These are phyloP conservation scores for Cyberlindnera euphorbiiphila DNA, from an alignment of 805 yeast species.

Conservation along the genomic window DNA sequence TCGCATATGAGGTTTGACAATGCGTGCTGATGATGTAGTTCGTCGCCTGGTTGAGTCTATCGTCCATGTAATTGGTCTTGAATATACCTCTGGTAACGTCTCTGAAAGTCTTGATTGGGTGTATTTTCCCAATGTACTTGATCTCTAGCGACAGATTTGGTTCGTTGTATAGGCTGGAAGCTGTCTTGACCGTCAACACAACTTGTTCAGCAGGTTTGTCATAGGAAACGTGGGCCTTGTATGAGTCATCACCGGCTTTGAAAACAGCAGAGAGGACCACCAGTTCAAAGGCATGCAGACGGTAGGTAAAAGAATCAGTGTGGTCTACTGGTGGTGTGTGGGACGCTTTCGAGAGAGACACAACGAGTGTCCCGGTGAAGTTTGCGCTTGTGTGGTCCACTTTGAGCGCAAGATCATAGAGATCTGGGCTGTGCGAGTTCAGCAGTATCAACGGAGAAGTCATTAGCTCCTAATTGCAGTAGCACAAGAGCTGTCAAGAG, in stretches of 20 bases:
- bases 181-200: constrained; percentile 17
- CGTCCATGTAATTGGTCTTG: constrained; percentile 59
- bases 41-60: constrained; percentile 44
- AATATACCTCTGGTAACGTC: constrained; percentile 64
- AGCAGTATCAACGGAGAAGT: constrained; percentile 13
- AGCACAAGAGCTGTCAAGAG: too few species aligned
- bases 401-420: constrained; percentile 36
- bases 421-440: constrained; percentile 28
- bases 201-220: constrained; percentile 28
- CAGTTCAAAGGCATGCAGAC: constrained; percentile 35
- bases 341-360: constrained; percentile 27
- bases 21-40: constrained; percentile 64
- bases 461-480: background rate
- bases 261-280: constrained; percentile 23
- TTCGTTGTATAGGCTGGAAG: constrained; percentile 9
- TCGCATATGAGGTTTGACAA: constrained; percentile 64
- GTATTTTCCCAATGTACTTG: constrained; percentile 21
- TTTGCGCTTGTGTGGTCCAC: constrained; percentile 44
- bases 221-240: constrained; percentile 36
- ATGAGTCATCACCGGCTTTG: constrained; percentile 20
- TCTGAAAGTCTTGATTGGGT: constrained; percentile 34
- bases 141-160: constrained; percentile 9
- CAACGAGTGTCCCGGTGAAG: constrained; percentile 39
- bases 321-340: background rate
- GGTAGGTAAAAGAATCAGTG: constrained; percentile 24